Conservation (phyloP, 1,284 basidiomycete genomes). For the Fistulinella staudtii region DNA sequence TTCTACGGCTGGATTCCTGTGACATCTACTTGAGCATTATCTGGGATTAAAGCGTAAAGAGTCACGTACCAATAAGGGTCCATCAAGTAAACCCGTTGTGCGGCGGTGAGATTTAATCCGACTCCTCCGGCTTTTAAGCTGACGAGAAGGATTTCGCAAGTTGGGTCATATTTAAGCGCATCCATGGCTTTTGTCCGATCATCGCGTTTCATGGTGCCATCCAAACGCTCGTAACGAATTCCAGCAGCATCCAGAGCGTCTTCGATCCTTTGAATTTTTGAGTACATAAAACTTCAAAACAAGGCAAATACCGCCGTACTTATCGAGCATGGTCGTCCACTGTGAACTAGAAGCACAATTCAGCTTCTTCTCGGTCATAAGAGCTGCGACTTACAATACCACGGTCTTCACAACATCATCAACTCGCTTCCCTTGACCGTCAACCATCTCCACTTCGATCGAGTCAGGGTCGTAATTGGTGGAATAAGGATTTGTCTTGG, state of each 20-base stretch:
- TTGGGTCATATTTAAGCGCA: slow-evolving; percentile 78
- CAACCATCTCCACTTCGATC: slow-evolving; percentile 70
- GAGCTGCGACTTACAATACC: slow-evolving; percentile 68
- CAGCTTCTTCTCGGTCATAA: slow-evolving; percentile 14
- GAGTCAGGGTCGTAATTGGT: slow-evolving; percentile 76
- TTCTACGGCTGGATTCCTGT: slow-evolving; percentile 94
- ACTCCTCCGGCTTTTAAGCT: slow-evolving; percentile 97
- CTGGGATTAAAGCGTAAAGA: background rate
- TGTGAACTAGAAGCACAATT: slow-evolving; percentile 62
- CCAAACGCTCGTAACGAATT: slow-evolving; percentile 86
- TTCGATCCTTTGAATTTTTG: slow-evolving; percentile 60
- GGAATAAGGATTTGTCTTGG: slow-evolving; percentile 76
- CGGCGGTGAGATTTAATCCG: slow-evolving; percentile 90
- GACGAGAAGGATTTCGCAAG: slow-evolving; percentile 89
- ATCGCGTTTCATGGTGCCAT: slow-evolving; percentile 96
- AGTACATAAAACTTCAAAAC: slow-evolving; percentile 8
- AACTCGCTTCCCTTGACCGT: slow-evolving; percentile 65
- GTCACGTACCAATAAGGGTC: slow-evolving; percentile 85
- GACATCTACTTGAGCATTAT: slow-evolving; percentile 8
- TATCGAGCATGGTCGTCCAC: slow-evolving; percentile 95
- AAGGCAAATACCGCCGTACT: slow-evolving; percentile 45
- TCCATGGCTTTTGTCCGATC: slow-evolving; percentile 90
- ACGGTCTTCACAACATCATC: slow-evolving; percentile 82
- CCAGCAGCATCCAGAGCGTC: slow-evolving; percentile 80
- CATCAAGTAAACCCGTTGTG: slow-evolving; percentile 89